These are phyloP conservation scores for Fragilariopsis cylindrus DNA, from an alignment of 108 stramenopile genomes.

Conservation along the genomic window DNA sequence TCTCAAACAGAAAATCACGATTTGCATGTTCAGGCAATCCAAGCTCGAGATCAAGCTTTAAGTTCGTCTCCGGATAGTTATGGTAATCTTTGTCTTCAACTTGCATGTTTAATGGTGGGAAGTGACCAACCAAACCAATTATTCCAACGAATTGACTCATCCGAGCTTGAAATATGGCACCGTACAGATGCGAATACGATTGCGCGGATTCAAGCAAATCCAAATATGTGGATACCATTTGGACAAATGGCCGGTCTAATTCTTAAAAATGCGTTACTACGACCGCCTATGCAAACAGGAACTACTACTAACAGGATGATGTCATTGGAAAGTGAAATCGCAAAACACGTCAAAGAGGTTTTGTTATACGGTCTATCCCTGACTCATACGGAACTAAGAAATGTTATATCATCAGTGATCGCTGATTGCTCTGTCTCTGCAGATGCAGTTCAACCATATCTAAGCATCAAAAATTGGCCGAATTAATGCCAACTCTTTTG, in stretches of 20 bases:
- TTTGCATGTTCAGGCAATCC: slow-evolving; percentile 69
- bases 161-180: slow-evolving; percentile 56
- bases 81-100: slow-evolving; percentile 62
- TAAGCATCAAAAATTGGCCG: slow-evolving; percentile 47
- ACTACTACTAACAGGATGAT: not conserved
- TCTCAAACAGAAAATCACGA: slow-evolving; percentile 65
- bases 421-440: slow-evolving; percentile 48
- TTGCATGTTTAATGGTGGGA: slow-evolving; percentile 43
- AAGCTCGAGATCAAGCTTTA: slow-evolving; percentile 73
- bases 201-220: slow-evolving; percentile 35
- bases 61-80: slow-evolving; percentile 55
- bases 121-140: slow-evolving; percentile 41
- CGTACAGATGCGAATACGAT: slow-evolving; percentile 42
- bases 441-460: slow-evolving; percentile 44
- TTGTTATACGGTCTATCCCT: slow-evolving; percentile 41
- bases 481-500: slow-evolving; percentile 43
- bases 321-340: slow-evolving; percentile 16
- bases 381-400: slow-evolving; percentile 37
- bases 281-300: slow-evolving; percentile 48
- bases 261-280: slow-evolving; percentile 79
- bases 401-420: slow-evolving; percentile 53
- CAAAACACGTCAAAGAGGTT: slow-evolving; percentile 44
- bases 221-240: slow-evolving; percentile 63
- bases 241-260: slow-evolving; percentile 91
- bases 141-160: slow-evolving; percentile 29